Evolutionary conservation across 1,284 basidiomycete genomes (phyloP), one percentile per base, ranked within the genome.

Genomic region (Erythrobasidium hasegawianum): DNA sequence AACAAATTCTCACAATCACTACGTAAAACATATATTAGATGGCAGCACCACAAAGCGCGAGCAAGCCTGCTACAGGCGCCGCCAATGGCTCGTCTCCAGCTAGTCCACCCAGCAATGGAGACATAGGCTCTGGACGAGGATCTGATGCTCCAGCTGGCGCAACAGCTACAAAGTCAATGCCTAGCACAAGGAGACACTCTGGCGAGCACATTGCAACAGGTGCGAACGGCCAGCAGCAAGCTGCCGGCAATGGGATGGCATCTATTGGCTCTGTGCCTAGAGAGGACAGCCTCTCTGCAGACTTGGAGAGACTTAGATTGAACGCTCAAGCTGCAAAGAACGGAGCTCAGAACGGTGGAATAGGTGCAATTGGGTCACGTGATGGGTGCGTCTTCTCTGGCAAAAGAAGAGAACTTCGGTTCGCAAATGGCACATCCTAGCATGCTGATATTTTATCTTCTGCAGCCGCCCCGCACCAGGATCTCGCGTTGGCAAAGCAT

Each of bases 241-340:
- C 16, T 18, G 56, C 33, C n/a, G n/a, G n/a, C n/a, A n/a, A n/a
- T n/a, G 56, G 62, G 8, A 16, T 53, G 20, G 9, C 50, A 16
- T 5, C 50, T 20, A 57, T 64, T 29, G 54, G 53, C 27, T 16
- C 53, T 14, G 26, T 24, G 27, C 62, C 62, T 2, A 41, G 54
- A 24, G 62, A 65, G 52, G 62, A 65, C 14, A 55, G 50, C 38
- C 55, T 65, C 55, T 65, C 62, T 8, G 54, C 62, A 41, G 50
- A 50, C 26, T 38, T 65, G 8, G 62, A 65, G 47, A 24, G 62
- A 26, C 56, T 65, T 10, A 26, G 62, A 18, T 47, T 65, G 40
- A 65, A 65, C 27, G 62, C 62, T 41, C 62, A 65, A 43, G 54
- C 62, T 52, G 62, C 62, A 39, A 65, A 65, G 56, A 57, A 65